These are phyloP conservation scores for Colletotrichum somersetense DNA, from an alignment of 2,329 filamentous ascomycete species.

Conservation along the genomic window DNA sequence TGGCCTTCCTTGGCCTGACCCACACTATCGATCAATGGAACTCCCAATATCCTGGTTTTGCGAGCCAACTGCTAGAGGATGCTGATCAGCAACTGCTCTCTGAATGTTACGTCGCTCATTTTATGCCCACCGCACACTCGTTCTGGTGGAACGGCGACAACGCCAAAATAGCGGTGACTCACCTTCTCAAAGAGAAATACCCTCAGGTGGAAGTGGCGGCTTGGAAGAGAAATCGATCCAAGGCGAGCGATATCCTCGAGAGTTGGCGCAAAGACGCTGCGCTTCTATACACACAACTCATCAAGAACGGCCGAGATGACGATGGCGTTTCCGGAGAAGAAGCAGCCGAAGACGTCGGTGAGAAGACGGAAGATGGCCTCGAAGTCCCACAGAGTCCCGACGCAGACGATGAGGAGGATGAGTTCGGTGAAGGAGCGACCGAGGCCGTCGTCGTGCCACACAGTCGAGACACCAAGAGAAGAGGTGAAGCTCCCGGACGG, in stretches of 20 bases:
- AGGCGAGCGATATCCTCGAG: conserved; percentile 14
- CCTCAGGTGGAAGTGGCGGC: not conserved
- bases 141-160: conserved; percentile 34
- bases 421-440: not conserved
- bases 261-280: conserved; percentile 28
- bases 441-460: not conserved
- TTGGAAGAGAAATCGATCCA: conserved; percentile 7
- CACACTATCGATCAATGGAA: conserved; percentile 24
- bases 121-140: conserved; percentile 22
- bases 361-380: not conserved
- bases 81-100: conserved; percentile 18
- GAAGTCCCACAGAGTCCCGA: not conserved
- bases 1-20: conserved; percentile 30
- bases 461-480: conserved; percentile 15
- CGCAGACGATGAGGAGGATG: not conserved
- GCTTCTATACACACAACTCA: conserved; percentile 15
- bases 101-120: conserved; percentile 3
- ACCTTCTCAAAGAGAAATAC: conserved; percentile 5
- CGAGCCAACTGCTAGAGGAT: conserved; percentile 1
- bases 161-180: not conserved
- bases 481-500: not conserved
- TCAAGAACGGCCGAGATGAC: not conserved
- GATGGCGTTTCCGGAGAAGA: not conserved
- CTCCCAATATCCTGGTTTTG: not conserved
- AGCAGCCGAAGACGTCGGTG: not conserved